These are phyloP conservation scores for Rhizopus delemar DNA, from an alignment of 371 early-diverging fungal species.

Conservation along the genomic window DNA sequence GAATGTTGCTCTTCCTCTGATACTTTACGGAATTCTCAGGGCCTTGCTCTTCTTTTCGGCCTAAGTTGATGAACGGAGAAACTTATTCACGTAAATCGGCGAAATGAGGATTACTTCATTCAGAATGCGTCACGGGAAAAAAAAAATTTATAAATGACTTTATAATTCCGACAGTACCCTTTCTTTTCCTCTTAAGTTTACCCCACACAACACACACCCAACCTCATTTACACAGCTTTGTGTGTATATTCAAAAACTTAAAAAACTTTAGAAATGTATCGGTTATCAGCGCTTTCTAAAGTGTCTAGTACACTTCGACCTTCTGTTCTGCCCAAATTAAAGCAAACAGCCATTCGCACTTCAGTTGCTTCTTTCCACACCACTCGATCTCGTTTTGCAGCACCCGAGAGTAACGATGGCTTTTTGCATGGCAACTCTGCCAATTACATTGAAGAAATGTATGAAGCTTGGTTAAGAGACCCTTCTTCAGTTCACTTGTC, in stretches of 20 bases:
- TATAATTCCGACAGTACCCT: no score
- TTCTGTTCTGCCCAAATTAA: conserved; percentile 11
- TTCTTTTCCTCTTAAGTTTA: no score
- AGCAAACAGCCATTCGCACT: conserved; percentile 18
- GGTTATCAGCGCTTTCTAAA: conserved; percentile 23
- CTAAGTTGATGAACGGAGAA: no score
- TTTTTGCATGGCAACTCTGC: conserved; percentile 75
- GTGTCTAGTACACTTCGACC: conserved; percentile 22
- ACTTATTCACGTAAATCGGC: conserved; percentile 4
- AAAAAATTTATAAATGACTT: conserved; percentile 1
- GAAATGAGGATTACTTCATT: not conserved
- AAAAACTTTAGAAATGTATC: conserved; percentile 29
- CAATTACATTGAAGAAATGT: conserved; percentile 95
- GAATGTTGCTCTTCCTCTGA: no score
- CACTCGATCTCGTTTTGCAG: conserved; percentile 26
- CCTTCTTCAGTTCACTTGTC: conserved; percentile 92
- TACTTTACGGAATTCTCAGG: no score
- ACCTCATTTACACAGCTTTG: not conserved
- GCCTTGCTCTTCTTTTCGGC: no score
- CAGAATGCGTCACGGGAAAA: conserved; percentile 19
- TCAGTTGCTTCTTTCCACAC: conserved; percentile 34
- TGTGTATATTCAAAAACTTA: not conserved
- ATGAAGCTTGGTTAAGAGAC: conserved; percentile 88
- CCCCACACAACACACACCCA: conserved; percentile 9
- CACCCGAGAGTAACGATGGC: conserved; percentile 32